Base-by-base conservation (phyloP, 805 yeast species). In the Yarrowia sp. region DNA sequence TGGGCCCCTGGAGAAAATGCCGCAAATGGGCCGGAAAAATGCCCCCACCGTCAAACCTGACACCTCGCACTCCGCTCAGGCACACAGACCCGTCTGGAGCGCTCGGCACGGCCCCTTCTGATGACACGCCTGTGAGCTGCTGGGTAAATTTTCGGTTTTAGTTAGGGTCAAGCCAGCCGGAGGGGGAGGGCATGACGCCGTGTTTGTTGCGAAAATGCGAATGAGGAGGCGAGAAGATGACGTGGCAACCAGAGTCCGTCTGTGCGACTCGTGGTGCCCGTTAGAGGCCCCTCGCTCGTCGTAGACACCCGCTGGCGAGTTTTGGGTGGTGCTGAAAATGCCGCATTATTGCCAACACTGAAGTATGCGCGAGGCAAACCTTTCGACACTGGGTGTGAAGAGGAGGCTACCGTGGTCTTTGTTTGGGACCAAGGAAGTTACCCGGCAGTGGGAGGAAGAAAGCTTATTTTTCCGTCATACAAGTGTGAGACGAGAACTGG, bases 71-170 rank as follows among this genome's bases (percentile, higher is more conserved):
- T 12, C 36, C 44, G 10, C 9, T 12, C 19, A 47, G 24, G 3
- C 56, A 38, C 13, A 24, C 30, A 24, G 14, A 10, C 30, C 56
- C 56, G 40, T 20, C 58, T 38, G 33, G 19, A 8, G n/a, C 43
- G 42, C 58, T 15, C 58, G n/a, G 46, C 61, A n/a, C 46, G 36
- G 61, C 61, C 61, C 46, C 30, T 24, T 55, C 61, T 55, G 38
- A n/a, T 55, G 61, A 55, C 64, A 58, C 64, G 64, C 64, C 50
- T 58, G 64, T 58, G 64, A 58, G 64, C 64, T 58, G 64, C 64
- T 58, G 64, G 64, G 50, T 58, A 33, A 30, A 33, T 43, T 58
- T 58, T 58, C 64, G 64, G 64, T 58, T 58, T 58, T 58, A 58
- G 64, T 58, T 58, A 58, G 64, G 64, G 64, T 39, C 60, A 24